A percentile compares a stretch with the other conserved stretches of the same genome.
Conservation (phyloP, 805 yeast species). For the Saturnispora halmiae region DNA sequence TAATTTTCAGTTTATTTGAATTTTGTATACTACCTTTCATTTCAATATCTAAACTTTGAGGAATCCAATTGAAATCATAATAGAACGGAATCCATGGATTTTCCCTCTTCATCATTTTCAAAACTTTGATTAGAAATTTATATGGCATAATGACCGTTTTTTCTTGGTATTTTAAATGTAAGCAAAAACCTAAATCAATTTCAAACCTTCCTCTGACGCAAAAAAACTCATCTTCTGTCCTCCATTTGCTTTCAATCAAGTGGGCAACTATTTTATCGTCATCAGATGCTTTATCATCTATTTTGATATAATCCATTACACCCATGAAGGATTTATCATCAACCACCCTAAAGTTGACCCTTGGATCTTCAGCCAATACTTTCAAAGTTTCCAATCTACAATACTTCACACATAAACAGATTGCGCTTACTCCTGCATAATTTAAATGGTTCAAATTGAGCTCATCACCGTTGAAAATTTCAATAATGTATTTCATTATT, state of each 20-base stretch:
- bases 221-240: slow-evolving; percentile 14
- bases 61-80: slow-evolving; percentile 26
- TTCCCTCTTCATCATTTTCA: slow-evolving; percentile 31
- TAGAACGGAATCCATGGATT: slow-evolving; percentile 23
- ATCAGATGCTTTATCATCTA: slow-evolving; percentile 18
- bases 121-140: slow-evolving; percentile 22
- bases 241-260: slow-evolving; percentile 24
- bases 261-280: slow-evolving; percentile 25
- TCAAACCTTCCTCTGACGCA: slow-evolving; percentile 27
- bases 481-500: slow-evolving; percentile 35
- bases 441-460: slow-evolving; percentile 48
- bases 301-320: slow-evolving; percentile 40
- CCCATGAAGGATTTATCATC: slow-evolving; percentile 28
- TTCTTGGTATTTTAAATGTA: slow-evolving; percentile 9
- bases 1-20: slow-evolving; percentile 37
- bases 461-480: slow-evolving; percentile 32
- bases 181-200: slow-evolving; percentile 24
- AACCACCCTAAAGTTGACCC: slow-evolving; percentile 36
- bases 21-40: slow-evolving; percentile 22
- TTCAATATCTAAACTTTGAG: slow-evolving; percentile 16
- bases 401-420: slow-evolving; percentile 62
- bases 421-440: slow-evolving; percentile 51
- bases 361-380: slow-evolving; percentile 38
- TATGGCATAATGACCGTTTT: slow-evolving; percentile 15
- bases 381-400: slow-evolving; percentile 53